Base-by-base conservation (phyloP, 129 eudicot genomes). In the Arctium minus region DNA sequence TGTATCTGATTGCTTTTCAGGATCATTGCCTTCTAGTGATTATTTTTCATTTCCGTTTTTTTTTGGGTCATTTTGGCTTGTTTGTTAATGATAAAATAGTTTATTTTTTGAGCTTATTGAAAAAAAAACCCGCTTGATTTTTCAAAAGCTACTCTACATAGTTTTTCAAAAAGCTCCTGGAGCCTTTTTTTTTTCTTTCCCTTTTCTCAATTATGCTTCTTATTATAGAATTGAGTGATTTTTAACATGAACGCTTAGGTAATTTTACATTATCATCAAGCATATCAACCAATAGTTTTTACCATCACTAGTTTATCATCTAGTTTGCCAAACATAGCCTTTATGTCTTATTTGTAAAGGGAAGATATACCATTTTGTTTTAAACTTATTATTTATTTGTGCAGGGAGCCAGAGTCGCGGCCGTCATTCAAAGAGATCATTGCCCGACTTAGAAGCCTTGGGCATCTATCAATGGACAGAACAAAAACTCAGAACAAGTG, bases 391-490 rank as follows among this genome's bases (percentile, higher is more conserved):
- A 8, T 37, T 56, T 73, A 80, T 38, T 82, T 81, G n/a, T 82
- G 77, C 91, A 95, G 98, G 53, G 91, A 89, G 33, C 97, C 96
- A 42, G 90, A 89, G 32, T 85, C 56, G 5, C 88, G 99, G 1
- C 99, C 98, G 17, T 89, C 99, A 29, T 96, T 96, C 83, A 86
- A 86, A 78, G 91, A 96, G 92, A 92, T 96, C 65, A 96, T 96
- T 22, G 38, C 90, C 44, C 94, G 99, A 40, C 94, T 96, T 72
- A 96, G 87, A 75, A 48, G 86, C 77, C 92, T 95, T 50, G 77
- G 86, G 83, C 88, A 74, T 72, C 85, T 94, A 68, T 81, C 82
- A 64, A 85, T 79, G 29, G 96, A 79, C 81, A 84, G 80, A 76
- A 68, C 82, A 48, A 88, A 77, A 69, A 75, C 42, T 40, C 62